Evolutionary conservation across 2,329 filamentous ascomycete species (phyloP).

Genomic region (Aspergillus novoparasiticus): DNA sequence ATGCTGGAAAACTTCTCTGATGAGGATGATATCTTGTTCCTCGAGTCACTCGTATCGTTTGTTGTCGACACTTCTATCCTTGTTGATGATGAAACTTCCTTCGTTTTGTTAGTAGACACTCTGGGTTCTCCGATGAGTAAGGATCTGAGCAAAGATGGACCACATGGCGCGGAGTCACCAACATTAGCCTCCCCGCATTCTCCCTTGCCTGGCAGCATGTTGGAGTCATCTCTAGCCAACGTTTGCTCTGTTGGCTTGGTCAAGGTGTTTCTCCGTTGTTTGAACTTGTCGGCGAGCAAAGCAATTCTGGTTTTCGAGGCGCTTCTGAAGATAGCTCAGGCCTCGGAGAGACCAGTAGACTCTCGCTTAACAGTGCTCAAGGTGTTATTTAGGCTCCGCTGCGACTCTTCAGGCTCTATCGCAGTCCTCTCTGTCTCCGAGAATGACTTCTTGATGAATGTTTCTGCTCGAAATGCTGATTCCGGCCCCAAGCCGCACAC

Average conservation of each 20-base stretch:
- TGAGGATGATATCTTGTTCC: constrained; percentile 41
- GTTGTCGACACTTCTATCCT: constrained; percentile 37
- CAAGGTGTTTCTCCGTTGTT: constrained; percentile 72
- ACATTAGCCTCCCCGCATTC: constrained; percentile 31
- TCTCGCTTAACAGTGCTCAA: constrained; percentile 75
- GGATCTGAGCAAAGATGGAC: constrained; percentile 35
- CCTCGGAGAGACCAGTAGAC: constrained; percentile 63
- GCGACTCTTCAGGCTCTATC: constrained; percentile 77
- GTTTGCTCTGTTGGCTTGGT: constrained; percentile 72
- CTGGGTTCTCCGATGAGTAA: constrained; percentile 39
- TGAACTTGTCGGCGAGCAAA: constrained; percentile 68
- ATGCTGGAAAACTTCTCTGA: constrained; percentile 39
- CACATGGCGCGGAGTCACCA: constrained; percentile 45
- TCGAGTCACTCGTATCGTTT: constrained; percentile 44
- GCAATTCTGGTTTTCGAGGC: constrained; percentile 64
- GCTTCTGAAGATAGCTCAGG: constrained; percentile 65
- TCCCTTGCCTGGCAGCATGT: constrained; percentile 31
- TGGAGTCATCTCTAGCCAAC: constrained; percentile 51
- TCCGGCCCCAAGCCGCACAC: constrained; percentile 48
- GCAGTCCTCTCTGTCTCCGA: constrained; percentile 72
- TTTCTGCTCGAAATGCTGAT: constrained; percentile 66
- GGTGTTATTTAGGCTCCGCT: constrained; percentile 77
- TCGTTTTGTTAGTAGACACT: constrained; percentile 35
- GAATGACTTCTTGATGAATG: constrained; percentile 70
- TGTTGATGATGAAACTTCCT: constrained; percentile 33